Percentiles rank a stretch among this genome's conserved stretches.
Conservation (phyloP, 2,329 filamentous ascomycete species). For the Aspergillus brunneoviolaceus region DNA sequence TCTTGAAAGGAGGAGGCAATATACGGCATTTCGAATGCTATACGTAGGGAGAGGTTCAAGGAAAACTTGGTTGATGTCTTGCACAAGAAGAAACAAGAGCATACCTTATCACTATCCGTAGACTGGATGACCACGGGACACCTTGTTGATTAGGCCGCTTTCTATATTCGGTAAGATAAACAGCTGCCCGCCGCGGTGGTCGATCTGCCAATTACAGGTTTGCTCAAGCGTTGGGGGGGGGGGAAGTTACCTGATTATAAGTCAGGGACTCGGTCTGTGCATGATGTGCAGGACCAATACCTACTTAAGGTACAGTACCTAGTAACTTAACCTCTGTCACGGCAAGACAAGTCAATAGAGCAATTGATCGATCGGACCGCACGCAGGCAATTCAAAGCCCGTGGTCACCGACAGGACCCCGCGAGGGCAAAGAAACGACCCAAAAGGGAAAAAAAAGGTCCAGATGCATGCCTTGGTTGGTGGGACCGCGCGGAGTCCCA, state of each 20-base stretch:
- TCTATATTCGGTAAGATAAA: neutral
- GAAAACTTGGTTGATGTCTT: too few species aligned
- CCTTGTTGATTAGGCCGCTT: neutral
- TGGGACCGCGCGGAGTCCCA: neutral
- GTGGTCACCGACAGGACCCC: slow-evolving; percentile 4
- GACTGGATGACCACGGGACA: too few species aligned
- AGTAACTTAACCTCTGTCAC: neutral
- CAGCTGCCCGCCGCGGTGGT: neutral
- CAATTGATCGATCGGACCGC: neutral
- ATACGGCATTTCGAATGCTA: too few species aligned
- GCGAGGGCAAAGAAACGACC: neutral
- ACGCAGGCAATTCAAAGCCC: neutral
- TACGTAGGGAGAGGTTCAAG: too few species aligned
- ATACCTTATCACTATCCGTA: too few species aligned
- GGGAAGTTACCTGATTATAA: neutral
- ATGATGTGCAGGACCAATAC: neutral
- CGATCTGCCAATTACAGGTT: neutral
- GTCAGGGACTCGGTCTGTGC: slow-evolving; percentile 2
- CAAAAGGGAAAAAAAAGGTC: neutral
- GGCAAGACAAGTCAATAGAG: neutral
- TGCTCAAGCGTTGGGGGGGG: neutral
- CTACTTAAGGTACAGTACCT: too few species aligned
- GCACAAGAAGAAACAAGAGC: too few species aligned
- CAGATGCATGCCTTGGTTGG: neutral
- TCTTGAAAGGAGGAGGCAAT: too few species aligned